phyloP scores from a whole-genome alignment of 768 basidiomycete genomes.

The Boletus rex-veris region DNA sequence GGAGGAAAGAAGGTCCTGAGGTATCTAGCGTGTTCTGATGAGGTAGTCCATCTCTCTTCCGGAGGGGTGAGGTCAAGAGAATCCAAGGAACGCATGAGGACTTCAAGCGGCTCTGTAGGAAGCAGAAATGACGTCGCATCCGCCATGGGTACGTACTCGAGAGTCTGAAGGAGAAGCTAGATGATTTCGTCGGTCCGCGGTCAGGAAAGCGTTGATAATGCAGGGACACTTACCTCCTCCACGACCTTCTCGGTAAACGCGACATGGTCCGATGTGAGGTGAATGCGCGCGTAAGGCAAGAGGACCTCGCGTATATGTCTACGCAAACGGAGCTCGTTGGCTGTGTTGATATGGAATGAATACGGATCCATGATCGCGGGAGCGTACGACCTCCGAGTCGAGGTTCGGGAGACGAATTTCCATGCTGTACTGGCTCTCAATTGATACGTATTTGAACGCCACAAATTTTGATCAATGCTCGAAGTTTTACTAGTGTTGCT shows the following conservation, averaged over 20 bases:
- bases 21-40: conserved; percentile 17
- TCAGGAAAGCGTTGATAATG: neutral
- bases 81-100: conserved; percentile 35
- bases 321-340: conserved; percentile 24
- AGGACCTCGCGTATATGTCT: conserved; percentile 54
- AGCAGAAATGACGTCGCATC: conserved; percentile 52
- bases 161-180: conserved; percentile 41
- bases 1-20: conserved; percentile 19
- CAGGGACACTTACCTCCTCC: conserved; percentile 35
- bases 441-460: neutral
- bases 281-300: conserved; percentile 47
- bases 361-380: conserved; percentile 13
- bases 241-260: conserved; percentile 50
- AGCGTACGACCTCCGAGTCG: neutral
- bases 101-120: conserved; percentile 54
- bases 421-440: neutral
- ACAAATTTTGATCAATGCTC: neutral
- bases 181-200: conserved; percentile 5
- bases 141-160: conserved; percentile 42
- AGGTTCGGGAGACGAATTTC: neutral
- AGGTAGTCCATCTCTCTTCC: conserved; percentile 42
- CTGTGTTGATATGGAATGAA: conserved; percentile 17
- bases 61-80: conserved; percentile 35
- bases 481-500: too few species aligned
- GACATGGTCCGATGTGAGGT: conserved; percentile 56